phyloP scores from a whole-genome alignment of 73 alveolate genomes.

The Paramecium bursaria region DNA sequence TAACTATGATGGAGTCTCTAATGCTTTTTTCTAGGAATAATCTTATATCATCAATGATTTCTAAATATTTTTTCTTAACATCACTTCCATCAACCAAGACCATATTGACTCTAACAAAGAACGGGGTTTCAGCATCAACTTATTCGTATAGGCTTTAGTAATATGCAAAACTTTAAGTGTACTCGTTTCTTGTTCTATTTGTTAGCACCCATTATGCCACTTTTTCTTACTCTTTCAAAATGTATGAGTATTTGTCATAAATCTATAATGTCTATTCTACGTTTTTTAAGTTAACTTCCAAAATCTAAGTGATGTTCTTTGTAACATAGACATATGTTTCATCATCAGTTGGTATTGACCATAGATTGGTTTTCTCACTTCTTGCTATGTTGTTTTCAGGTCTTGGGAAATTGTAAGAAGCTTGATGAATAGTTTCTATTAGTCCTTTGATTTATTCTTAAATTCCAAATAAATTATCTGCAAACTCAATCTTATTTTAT shows the following conservation, averaged over 20 bases:
- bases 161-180: constrained; percentile 71
- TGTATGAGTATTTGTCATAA: constrained; percentile 83
- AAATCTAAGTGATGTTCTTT: constrained; percentile 77
- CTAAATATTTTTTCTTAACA: constrained; percentile 76
- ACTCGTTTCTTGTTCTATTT: constrained; percentile 77
- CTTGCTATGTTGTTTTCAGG: constrained; percentile 91
- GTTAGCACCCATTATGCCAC: constrained; percentile 76
- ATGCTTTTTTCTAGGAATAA: constrained; percentile 72
- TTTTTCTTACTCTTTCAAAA: constrained; percentile 83
- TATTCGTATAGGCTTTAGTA: constrained; percentile 74
- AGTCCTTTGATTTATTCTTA: constrained; percentile 74
- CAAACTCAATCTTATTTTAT: constrained; percentile 80
- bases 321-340: constrained; percentile 81
- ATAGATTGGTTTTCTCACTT: constrained; percentile 84
- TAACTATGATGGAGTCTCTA: constrained; percentile 69
- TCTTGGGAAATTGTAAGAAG: constrained; percentile 83
- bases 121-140: constrained; percentile 82
- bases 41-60: constrained; percentile 80
- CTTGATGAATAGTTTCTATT: constrained; percentile 79
- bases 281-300: constrained; percentile 79
- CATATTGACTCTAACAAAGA: constrained; percentile 87
- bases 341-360: constrained; percentile 89
- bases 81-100: constrained; percentile 86
- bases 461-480: constrained; percentile 76
- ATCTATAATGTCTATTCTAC: constrained; percentile 78